Conservation (phyloP, 1,284 basidiomycete genomes). For the Termitomyces sp. region DNA sequence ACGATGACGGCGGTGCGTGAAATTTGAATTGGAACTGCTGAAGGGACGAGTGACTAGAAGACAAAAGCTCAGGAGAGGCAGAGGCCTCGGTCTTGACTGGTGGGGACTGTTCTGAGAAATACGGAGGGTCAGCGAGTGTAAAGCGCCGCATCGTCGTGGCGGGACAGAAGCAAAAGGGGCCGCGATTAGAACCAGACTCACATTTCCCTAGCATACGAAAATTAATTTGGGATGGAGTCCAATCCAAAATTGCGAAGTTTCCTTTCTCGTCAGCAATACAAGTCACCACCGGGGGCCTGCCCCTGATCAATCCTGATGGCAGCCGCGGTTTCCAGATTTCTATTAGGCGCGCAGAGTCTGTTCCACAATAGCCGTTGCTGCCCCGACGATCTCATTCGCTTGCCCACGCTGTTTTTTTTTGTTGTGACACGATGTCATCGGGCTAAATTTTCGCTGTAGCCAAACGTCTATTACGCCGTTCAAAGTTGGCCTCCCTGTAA, state of each 20-base stretch:
- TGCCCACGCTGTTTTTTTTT: constrained; percentile 1
- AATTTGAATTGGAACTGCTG: constrained; percentile 34
- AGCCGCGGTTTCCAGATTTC: constrained; percentile 9
- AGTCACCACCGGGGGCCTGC: constrained; percentile 6
- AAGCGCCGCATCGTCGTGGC: constrained; percentile 21
- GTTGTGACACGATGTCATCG: constrained; percentile 8
- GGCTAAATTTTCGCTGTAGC: constrained; percentile 8
- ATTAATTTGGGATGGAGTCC: constrained; percentile 13
- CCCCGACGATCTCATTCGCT: constrained; percentile 2
- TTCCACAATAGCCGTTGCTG: constrained; percentile 5
- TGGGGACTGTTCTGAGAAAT: constrained; percentile 22
- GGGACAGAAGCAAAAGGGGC: constrained; percentile 13
- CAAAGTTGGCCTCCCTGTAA: background rate
- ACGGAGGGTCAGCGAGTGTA: constrained; percentile 15
- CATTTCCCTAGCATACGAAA: constrained; percentile 16
- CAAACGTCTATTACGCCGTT: constrained; percentile 1
- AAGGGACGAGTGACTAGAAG: constrained; percentile 25
- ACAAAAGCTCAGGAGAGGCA: constrained; percentile 33
- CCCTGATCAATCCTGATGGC: constrained; percentile 10
- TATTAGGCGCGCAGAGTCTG: constrained; percentile 3
- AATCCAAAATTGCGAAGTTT: constrained; percentile 11
- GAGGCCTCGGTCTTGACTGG: constrained; percentile 32
- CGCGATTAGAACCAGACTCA: constrained; percentile 13
- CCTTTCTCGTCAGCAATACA: constrained; percentile 13
- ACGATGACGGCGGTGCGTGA: constrained; percentile 22